Evolutionary conservation across 2,329 filamentous ascomycete genomes (phyloP).

Genomic region (Camillea tinctor): DNA sequence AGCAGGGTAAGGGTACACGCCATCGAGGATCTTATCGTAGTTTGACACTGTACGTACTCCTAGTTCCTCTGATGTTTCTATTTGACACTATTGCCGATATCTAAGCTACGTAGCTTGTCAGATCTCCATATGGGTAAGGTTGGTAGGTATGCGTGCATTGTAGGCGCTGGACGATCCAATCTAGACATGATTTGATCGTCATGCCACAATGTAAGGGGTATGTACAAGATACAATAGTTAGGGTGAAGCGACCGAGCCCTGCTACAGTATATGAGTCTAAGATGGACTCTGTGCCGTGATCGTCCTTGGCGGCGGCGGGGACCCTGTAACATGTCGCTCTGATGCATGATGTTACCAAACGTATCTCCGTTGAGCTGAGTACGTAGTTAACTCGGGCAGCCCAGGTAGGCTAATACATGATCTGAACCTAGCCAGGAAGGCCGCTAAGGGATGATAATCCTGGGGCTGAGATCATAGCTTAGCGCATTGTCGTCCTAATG

Average conservation of each 20-base stretch:
- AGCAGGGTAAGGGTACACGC: not conserved
- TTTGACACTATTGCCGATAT: too few relatives aligned
- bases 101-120: not conserved
- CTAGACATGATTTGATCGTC: not conserved
- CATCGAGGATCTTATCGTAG: too few relatives aligned
- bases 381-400: too few relatives aligned
- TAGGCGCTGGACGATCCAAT: not conserved
- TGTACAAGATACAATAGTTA: conserved; percentile 1
- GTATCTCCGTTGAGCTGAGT: conserved; percentile 10
- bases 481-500: not conserved
- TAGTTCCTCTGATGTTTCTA: too few relatives aligned
- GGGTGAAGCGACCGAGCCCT: conserved; percentile 2
- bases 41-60: too few relatives aligned
- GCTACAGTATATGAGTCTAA: not conserved
- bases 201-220: conserved; percentile 2
- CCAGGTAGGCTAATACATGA: not conserved
- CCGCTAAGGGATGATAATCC: not conserved
- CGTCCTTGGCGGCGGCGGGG: conserved; percentile 26
- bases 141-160: not conserved
- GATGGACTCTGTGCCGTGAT: conserved; percentile 24
- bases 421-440: not conserved
- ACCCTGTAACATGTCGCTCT: conserved; percentile 16
- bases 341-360: conserved; percentile 1
- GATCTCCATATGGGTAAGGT: not conserved
- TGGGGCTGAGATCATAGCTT: not conserved